These are phyloP conservation scores for Lablab purpureus DNA, from an alignment of 306 rosid genomes.

Conservation along the genomic window DNA sequence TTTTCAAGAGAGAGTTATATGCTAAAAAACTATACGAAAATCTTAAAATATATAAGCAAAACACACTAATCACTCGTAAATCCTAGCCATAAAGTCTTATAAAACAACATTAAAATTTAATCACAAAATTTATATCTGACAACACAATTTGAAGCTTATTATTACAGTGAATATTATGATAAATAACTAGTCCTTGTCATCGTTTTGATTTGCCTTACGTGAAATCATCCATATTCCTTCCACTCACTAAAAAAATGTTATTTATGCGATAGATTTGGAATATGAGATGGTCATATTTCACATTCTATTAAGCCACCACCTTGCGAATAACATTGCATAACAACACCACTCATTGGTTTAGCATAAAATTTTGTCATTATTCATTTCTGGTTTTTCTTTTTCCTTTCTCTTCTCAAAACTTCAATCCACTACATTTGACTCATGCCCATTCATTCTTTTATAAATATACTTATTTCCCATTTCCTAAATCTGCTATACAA, in stretches of 20 bases:
- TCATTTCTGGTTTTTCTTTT: background rate
- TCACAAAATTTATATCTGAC: no score
- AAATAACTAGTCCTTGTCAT: no score
- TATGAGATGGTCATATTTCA: background rate
- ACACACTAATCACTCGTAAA: no score
- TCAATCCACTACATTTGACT: background rate
- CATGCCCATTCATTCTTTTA: background rate
- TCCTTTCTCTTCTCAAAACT: background rate
- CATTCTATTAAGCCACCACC: slow-evolving; percentile 9
- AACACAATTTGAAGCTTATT: no score
- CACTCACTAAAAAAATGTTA: background rate
- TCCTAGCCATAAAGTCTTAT: no score
- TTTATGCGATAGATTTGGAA: background rate
- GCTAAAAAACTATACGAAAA: no score
- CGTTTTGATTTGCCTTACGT: no score
- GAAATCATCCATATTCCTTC: background rate
- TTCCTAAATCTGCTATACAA: background rate
- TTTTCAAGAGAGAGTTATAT: no score
- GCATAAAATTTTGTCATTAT: background rate
- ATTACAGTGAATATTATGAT: no score
- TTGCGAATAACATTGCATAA: background rate
- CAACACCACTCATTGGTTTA: slow-evolving; percentile 1
- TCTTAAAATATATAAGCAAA: no score
- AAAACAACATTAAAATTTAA: no score
- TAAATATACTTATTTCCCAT: background rate